These are phyloP conservation scores for Scheffersomyces amazonensis DNA, from an alignment of 805 yeast species.

Conservation along the genomic window DNA sequence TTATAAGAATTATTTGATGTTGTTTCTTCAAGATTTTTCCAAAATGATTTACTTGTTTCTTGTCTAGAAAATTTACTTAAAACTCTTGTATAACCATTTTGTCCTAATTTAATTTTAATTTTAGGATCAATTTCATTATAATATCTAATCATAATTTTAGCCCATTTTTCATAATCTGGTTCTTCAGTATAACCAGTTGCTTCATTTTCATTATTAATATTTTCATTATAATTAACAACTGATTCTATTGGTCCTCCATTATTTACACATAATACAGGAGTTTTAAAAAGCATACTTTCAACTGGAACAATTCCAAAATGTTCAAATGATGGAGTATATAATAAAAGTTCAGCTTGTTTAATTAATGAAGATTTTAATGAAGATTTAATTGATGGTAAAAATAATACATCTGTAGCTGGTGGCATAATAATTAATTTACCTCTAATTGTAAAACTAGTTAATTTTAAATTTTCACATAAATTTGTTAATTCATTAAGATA, in stretches of 20 bases:
- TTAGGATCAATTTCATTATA: constrained; percentile 19
- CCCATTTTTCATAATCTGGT: constrained; percentile 53
- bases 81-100: constrained; percentile 37
- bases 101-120: constrained; percentile 22
- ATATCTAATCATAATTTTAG: constrained; percentile 43
- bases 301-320: constrained; percentile 98
- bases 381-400: constrained; percentile 78
- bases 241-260: constrained; percentile 95
- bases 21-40: constrained; percentile 11
- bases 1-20: constrained; percentile 1
- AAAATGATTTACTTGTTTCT: constrained; percentile 39
- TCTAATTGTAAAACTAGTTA: constrained; percentile 46
- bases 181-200: constrained; percentile 67
- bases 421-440: constrained; percentile 36
- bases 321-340: constrained; percentile 89
- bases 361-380: constrained; percentile 61
- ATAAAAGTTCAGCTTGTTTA: constrained; percentile 51
- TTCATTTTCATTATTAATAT: constrained; percentile 19
- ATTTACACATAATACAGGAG: constrained; percentile 81
- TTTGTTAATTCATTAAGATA: constrained; percentile 60
- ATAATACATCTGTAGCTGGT: constrained; percentile 50
- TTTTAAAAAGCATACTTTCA: constrained; percentile 84
- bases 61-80: constrained; percentile 40
- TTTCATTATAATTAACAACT: constrained; percentile 38
- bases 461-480: constrained; percentile 42